Base-by-base conservation (phyloP, 345 rosid species). In the Trapa incisa region DNA sequence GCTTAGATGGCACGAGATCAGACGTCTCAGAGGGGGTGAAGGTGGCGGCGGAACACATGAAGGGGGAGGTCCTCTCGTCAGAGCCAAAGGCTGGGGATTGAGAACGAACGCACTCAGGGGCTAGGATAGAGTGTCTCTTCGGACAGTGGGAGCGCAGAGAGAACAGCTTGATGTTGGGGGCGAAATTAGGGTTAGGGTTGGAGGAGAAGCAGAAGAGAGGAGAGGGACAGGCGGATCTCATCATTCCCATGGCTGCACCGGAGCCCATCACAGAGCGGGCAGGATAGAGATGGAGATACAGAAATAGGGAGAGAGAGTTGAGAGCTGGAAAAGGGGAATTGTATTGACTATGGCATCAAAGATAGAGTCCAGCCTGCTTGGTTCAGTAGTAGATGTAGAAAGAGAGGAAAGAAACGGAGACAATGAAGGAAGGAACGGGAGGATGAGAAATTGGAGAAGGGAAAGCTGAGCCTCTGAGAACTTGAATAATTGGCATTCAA, bases 21-120 rank as follows among this genome's bases (percentile, higher is more conserved):
- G 82, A 29, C 61, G 85, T 74, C 61, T 73, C 76, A 2, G 89
- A 80, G 0, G 86, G 72, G 11, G 87, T 79, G 58, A 77, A 80
- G 56, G 80, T 64, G 68, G 77, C 68, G 32, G 96, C 91, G 1
- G 90, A 76, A 84, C 86, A 79, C 38, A 78, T 67, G 78, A 86
- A 81, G 36, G 81, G 73, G 42, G 81, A 72, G 41, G 33, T 69
- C 4, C 65, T 67, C 67, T 71, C 70, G 50, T 32, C 62, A 0
- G 57, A 52, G 47, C 14, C 47, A 12, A 73, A 33, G 56, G 89
- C 68, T 64, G 71, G 78, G 63, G 61, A 74, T 54, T 68, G 75
- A 6, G 82, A 80, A 29, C 66, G 86, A 62, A 84, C 52, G 78
- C 74, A 78, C 13, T 69, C 74, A 63, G 78, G 67, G 56, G 89